These are phyloP conservation scores for Omphalea diandra DNA, from an alignment of 441 rosid genomes.

Conservation along the genomic window DNA sequence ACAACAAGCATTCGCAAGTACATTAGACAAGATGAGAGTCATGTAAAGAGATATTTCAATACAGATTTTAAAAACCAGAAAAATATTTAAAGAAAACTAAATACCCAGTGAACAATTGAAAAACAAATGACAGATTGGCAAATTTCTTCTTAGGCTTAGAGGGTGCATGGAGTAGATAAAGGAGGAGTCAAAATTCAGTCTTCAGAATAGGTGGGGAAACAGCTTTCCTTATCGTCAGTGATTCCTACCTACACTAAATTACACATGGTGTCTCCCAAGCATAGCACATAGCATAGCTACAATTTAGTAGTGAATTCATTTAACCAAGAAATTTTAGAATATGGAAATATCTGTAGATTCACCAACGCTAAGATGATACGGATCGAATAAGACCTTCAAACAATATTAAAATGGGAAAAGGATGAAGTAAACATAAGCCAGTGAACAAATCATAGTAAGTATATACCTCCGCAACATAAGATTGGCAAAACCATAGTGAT, in stretches of 20 bases:
- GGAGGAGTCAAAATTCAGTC: not conserved
- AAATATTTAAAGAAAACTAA: not conserved
- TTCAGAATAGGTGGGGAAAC: not conserved
- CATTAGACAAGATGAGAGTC: not conserved
- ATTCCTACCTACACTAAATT: not conserved
- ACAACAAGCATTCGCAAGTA: not conserved
- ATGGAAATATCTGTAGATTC: not conserved
- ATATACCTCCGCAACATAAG: slow-evolving; percentile 89
- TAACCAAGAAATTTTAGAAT: not conserved
- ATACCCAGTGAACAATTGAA: not conserved
- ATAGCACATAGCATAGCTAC: too few relatives aligned
- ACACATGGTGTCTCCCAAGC: not conserved
- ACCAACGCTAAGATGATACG: not conserved
- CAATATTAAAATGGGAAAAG: not conserved
- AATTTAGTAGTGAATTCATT: not conserved
- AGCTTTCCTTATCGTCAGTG: not conserved
- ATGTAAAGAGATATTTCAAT: not conserved
- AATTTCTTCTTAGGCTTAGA: not conserved
- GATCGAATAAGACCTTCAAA: not conserved
- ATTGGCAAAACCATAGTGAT: slow-evolving; percentile 95
- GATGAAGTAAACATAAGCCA: not conserved
- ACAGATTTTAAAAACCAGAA: not conserved
- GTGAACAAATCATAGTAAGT: slow-evolving; percentile 4
- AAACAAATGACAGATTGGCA: not conserved
- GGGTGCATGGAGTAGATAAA: not conserved